phyloP scores from a whole-genome alignment of 371 early-diverging fungal species.

The Conidiobolus incongruus region DNA sequence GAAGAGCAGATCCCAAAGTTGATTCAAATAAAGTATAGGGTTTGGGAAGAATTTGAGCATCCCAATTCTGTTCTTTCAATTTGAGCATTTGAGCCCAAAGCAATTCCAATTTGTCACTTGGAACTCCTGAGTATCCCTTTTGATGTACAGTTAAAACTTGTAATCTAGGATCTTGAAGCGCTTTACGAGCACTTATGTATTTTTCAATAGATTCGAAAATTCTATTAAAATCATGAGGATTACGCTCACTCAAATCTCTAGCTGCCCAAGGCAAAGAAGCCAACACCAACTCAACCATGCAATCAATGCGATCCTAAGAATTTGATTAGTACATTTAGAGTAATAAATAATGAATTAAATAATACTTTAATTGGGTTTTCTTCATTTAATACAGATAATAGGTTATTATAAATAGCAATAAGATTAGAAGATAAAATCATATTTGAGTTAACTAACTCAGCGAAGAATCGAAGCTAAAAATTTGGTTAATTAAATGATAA shows the following conservation, averaged over 20 bases:
- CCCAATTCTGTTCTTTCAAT: too few species aligned
- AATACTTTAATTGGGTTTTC: slow-evolving; percentile 20
- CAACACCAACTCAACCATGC: slow-evolving; percentile 41
- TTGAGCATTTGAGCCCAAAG: not conserved
- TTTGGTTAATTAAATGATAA: too few species aligned
- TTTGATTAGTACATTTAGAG: not conserved
- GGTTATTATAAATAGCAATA: slow-evolving; percentile 26
- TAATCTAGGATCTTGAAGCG: slow-evolving; percentile 12
- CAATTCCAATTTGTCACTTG: not conserved
- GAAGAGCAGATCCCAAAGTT: slow-evolving; percentile 23
- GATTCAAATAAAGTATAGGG: slow-evolving; percentile 26
- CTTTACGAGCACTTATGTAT: slow-evolving; percentile 34
- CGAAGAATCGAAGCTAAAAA: slow-evolving; percentile 52
- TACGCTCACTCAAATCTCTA: slow-evolving; percentile 16
- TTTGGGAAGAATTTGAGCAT: slow-evolving; percentile 20
- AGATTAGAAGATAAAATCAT: slow-evolving; percentile 42
- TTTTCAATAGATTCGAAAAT: slow-evolving; percentile 25
- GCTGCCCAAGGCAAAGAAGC: slow-evolving; percentile 56
- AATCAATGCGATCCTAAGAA: slow-evolving; percentile 34
- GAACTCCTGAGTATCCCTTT: slow-evolving; percentile 5
- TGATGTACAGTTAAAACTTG: slow-evolving; percentile 27
- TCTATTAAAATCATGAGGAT: slow-evolving; percentile 27
- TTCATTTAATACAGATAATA: slow-evolving; percentile 30
- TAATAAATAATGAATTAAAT: not conserved
- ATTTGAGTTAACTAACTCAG: slow-evolving; percentile 51